Conservation (phyloP, 768 basidiomycete genomes). For the Flagelloscypha sp. region DNA sequence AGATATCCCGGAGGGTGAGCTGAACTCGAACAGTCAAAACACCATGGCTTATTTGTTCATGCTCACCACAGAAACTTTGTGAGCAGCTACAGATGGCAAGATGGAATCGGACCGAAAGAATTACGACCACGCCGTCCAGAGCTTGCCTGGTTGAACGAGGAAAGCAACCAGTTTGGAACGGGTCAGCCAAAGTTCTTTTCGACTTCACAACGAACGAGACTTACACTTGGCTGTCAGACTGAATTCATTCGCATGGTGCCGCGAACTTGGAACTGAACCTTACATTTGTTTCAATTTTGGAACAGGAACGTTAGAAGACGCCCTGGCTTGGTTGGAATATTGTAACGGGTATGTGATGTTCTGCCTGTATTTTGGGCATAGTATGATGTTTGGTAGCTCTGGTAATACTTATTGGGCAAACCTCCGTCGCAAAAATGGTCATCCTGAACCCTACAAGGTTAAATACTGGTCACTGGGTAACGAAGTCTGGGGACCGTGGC, state of each 20-base stretch:
- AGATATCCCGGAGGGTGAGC: conserved; percentile 45
- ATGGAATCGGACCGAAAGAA: conserved; percentile 46
- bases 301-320: conserved; percentile 52
- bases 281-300: conserved; percentile 60
- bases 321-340: conserved; percentile 54
- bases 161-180: conserved; percentile 56
- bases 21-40: not conserved
- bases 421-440: conserved; percentile 48
- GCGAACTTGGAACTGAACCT: conserved; percentile 42
- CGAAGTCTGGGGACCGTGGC: conserved; percentile 51
- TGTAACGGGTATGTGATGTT: conserved; percentile 38
- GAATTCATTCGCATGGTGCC: conserved; percentile 52
- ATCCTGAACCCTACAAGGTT: conserved; percentile 46
- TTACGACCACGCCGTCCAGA: conserved; percentile 46
- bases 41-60: not conserved
- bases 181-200: conserved; percentile 17
- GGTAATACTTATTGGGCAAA: conserved; percentile 45
- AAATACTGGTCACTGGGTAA: conserved; percentile 40
- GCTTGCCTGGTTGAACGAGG: conserved; percentile 52
- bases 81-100: conserved; percentile 51
- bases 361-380: not conserved
- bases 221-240: conserved; percentile 14
- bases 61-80: conserved; percentile 35
- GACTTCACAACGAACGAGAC: too few species aligned
- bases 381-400: conserved; percentile 22